These are phyloP conservation scores for Durotheca rogersii DNA, from an alignment of 495 filamentous ascomycete species.

Conservation along the genomic window DNA sequence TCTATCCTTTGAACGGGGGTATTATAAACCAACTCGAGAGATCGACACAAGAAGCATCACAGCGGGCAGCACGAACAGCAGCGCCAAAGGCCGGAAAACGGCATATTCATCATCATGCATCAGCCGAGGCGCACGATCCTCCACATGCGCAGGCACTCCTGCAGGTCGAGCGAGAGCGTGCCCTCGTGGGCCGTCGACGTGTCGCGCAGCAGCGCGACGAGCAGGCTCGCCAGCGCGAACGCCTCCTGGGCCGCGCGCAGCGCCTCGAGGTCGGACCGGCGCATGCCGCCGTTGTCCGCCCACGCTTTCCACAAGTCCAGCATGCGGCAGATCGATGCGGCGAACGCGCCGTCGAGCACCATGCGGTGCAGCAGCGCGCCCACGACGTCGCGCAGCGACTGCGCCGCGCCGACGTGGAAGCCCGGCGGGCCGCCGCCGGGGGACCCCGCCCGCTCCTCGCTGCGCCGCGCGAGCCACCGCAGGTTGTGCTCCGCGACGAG, in stretches of 20 bases:
- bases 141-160: slow-evolving; percentile 62
- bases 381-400: slow-evolving; percentile 42
- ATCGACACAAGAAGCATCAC: no score
- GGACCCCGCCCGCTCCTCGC: no score
- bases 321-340: slow-evolving; percentile 47
- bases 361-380: slow-evolving; percentile 56
- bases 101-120: background rate
- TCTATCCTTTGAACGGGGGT: no score
- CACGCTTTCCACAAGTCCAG: slow-evolving; percentile 60
- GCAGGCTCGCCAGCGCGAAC: slow-evolving; percentile 55
- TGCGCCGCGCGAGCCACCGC: slow-evolving; percentile 45
- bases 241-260: slow-evolving; percentile 45
- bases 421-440: background rate
- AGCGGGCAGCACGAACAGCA: no score
- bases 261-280: slow-evolving; percentile 49
- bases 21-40: no score
- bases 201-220: slow-evolving; percentile 54
- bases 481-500: slow-evolving; percentile 53
- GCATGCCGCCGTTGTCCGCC: slow-evolving; percentile 60
- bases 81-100: no score
- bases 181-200: slow-evolving; percentile 50
- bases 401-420: slow-evolving; percentile 19
- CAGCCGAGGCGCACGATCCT: slow-evolving; percentile 58
- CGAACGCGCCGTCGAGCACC: slow-evolving; percentile 52
- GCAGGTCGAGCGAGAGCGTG: slow-evolving; percentile 58